A percentile compares a stretch with the other conserved stretches of the same genome.
Conservation (phyloP, 2,329 filamentous ascomycete species). For the Penicillium nordicum region DNA sequence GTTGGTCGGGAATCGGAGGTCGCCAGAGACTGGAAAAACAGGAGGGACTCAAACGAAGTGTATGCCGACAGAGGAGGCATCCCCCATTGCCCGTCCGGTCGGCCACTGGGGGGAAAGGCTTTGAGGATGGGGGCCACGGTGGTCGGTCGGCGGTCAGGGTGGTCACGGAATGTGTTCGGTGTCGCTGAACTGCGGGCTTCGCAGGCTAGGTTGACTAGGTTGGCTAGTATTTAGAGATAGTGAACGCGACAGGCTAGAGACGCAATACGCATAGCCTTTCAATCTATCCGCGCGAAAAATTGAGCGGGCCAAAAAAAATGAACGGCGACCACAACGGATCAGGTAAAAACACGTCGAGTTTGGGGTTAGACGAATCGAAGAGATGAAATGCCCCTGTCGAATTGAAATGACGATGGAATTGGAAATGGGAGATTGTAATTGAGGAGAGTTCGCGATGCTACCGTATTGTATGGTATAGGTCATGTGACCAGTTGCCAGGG, state of each 20-base stretch:
- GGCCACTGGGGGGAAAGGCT: conserved; percentile 35
- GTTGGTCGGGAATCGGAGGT: conserved; percentile 62
- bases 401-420: conserved; percentile 6
- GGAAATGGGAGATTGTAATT: conserved; percentile 3
- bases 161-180: conserved; percentile 1
- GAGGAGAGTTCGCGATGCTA: neutral
- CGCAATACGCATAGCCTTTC: conserved; percentile 15
- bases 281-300: conserved; percentile 24
- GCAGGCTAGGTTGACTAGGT: neutral
- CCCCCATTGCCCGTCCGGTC: conserved; percentile 44
- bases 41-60: conserved; percentile 79
- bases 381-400: neutral
- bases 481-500: conserved; percentile 12
- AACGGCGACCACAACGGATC: conserved; percentile 11
- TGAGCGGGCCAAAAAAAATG: neutral
- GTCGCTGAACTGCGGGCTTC: neutral
- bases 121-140: conserved; percentile 40
- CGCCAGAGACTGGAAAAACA: conserved; percentile 77
- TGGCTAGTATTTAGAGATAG: neutral
- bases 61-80: conserved; percentile 64
- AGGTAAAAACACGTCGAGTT: neutral
- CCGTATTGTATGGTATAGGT: conserved; percentile 6
- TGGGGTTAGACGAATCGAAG: neutral
- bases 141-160: conserved; percentile 12
- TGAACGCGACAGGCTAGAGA: conserved; percentile 6